Base-by-base conservation (phyloP, 2,329 filamentous ascomycete genomes). In the Aspergillus caelatus region DNA sequence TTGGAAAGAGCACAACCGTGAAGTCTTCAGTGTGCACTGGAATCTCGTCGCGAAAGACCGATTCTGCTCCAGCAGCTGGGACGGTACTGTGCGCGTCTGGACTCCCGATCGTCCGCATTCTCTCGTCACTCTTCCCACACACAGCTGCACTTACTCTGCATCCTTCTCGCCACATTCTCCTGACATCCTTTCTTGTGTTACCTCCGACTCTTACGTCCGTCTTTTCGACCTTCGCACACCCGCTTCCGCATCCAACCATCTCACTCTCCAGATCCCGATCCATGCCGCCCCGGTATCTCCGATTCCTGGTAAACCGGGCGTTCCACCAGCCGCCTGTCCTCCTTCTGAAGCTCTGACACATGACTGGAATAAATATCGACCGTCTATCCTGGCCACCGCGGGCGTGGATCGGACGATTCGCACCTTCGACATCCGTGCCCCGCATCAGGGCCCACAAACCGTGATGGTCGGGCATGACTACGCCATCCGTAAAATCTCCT, bases 281-380 rank as follows among this genome's bases (percentile, higher is more conserved):
- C 93, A 97, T 78, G 87, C 87, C 3, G 84, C 87, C 3, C 84
- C 86, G 0, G 83, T 86, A 19, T 79, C 82, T 12, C 80, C 81
- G 39, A 79, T 76, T 36, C 77, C 74, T 45, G 71, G 73, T 4
- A 71, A 72, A 28, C 74, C 77, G 4, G 78, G 76, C 9, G 67
- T 78, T 4, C 75, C 77, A 36, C 75, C 74, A 0, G 75, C 76
- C 1, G 76, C 84, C 10, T 65, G 69, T 54, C 82, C 88, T n/a
- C 93, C 93, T 0, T 85, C 88, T 11, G 95, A 99, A 82, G 88
- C 92, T 43, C 85, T 99, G 36, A 97, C 94, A 0, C 95, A 98
- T 79, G 95, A 99, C 78, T 99, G 95, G 95, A 99, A 99, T 82
- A 99, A 99, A 79, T 99, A 99, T 80, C 87, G 91, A 45, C 88